These are phyloP conservation scores for Camellia japonica DNA, from an alignment of 148 eudicot species.

Conservation along the genomic window DNA sequence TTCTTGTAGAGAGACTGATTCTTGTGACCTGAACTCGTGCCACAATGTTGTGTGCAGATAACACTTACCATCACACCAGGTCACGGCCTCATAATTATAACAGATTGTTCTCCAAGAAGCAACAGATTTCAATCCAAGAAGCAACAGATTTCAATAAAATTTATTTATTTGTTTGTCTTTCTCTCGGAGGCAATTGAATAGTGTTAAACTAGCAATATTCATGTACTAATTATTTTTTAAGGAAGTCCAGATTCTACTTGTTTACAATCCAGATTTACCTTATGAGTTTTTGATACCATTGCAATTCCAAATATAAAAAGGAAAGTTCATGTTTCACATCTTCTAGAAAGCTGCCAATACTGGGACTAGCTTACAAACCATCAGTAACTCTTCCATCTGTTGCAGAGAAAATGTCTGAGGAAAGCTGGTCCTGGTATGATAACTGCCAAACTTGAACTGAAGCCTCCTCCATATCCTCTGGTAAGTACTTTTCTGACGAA, in stretches of 20 bases:
- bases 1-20: too few species aligned
- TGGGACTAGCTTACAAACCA: not conserved
- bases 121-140: too few species aligned
- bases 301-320: not conserved
- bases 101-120: not conserved
- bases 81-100: not conserved
- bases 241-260: not conserved
- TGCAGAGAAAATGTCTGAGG: constrained; percentile 42
- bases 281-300: not conserved
- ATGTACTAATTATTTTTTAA: not conserved
- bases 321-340: not conserved
- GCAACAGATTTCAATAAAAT: not conserved
- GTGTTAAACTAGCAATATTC: not conserved
- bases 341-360: not conserved
- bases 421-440: not conserved
- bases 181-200: not conserved
- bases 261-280: not conserved
- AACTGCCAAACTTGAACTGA: too few species aligned
- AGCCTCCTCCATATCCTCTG: constrained; percentile 74
- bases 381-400: not conserved
- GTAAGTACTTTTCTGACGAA: constrained; percentile 30
- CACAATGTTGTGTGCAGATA: too few species aligned
- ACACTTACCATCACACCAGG: too few species aligned
- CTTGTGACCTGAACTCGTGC: too few species aligned
- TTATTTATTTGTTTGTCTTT: not conserved